These are phyloP conservation scores for Zymoseptoria ardabiliae DNA, from an alignment of 2,329 filamentous ascomycete genomes.

Conservation along the genomic window DNA sequence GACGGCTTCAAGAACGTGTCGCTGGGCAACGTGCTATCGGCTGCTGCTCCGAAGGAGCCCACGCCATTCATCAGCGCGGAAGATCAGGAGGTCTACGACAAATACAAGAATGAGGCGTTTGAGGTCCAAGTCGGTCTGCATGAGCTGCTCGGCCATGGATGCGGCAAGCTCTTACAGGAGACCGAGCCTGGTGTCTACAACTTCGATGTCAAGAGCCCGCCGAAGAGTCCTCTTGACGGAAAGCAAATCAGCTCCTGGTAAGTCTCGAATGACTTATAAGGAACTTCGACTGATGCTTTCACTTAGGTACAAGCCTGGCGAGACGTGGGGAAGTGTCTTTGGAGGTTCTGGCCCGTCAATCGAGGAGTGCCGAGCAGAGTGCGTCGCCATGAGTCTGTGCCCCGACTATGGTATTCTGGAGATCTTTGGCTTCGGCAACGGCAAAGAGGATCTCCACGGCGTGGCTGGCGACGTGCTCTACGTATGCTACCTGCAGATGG, in stretches of 20 bases:
- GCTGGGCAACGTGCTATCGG: constrained; percentile 83
- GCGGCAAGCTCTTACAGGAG: constrained; percentile 88
- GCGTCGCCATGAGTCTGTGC: constrained; percentile 82
- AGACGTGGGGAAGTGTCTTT: constrained; percentile 92
- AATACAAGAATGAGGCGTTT: constrained; percentile 79
- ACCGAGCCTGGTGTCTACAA: constrained; percentile 76
- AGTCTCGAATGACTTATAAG: neutral
- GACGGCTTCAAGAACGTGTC: constrained; percentile 92
- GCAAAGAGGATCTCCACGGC: constrained; percentile 61
- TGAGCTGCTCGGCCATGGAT: constrained; percentile 81
- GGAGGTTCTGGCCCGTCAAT: constrained; percentile 70
- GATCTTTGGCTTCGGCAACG: constrained; percentile 87
- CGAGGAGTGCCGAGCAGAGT: constrained; percentile 90
- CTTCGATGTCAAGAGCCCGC: constrained; percentile 76
- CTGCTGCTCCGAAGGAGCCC: constrained; percentile 85
- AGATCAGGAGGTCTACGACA: constrained; percentile 71
- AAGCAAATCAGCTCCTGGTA: constrained; percentile 70
- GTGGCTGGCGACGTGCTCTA: constrained; percentile 84
- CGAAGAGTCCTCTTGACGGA: constrained; percentile 68
- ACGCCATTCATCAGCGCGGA: constrained; percentile 74
- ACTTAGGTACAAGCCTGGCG: constrained; percentile 72
- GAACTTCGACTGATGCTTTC: neutral
- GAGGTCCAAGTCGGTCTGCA: constrained; percentile 95
- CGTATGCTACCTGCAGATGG: constrained; percentile 85
- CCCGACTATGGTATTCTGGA: constrained; percentile 84